Evolutionary conservation across 768 basidiomycete species (phyloP), one percentile per base, ranked within the genome.

Genomic region (Kwoniella mangroviensis): DNA sequence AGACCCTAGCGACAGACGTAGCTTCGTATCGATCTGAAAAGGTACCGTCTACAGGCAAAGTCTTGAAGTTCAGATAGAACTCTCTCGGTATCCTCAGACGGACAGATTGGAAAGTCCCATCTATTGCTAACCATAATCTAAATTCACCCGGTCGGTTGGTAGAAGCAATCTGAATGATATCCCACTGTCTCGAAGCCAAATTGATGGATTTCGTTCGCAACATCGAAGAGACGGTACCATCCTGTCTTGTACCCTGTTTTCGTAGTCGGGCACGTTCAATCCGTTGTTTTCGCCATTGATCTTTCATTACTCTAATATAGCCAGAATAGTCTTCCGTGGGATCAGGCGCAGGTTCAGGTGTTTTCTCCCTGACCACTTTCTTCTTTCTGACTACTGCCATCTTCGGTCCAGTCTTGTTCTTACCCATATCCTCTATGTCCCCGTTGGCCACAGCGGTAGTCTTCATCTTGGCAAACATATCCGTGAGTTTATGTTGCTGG

Each of bases 401-500:
- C 34, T 51, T 59, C 5, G 69, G 72, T 10, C 68, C 61, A 55
- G 53, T 63, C 40, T 68, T 75, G 49, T 13, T 49, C 40, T 67
- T 73, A 7, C 73, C 86, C 69, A 84, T 84, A 72, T 91, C 90
- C 76, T 93, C 92, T 52, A 91, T 90, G 77, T 91, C 90, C 11
- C 58, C 62, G 22, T 80, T 79, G 10, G 79, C 75, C 12, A 55
- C 34, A 15, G 75, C 64, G 40, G 49, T 63, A 2, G 76, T 78
- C 83, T 82, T 79, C 75, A 79, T 77, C 60, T 76, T 78, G 7
- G 81, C 72, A 85, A 99, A 98, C 85, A 98, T 98, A 75, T 98
- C 94, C 0, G 94, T 95, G 60, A 99, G 85, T 84, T 95, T 98
- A 84, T 98, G 96, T 83, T 99, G 97, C 82, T 93, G 94, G 86